Evolutionary conservation across 495 filamentous ascomycete species (phyloP), one percentile per base, ranked within the genome.

Genomic region (Aspergillus cristatus): DNA sequence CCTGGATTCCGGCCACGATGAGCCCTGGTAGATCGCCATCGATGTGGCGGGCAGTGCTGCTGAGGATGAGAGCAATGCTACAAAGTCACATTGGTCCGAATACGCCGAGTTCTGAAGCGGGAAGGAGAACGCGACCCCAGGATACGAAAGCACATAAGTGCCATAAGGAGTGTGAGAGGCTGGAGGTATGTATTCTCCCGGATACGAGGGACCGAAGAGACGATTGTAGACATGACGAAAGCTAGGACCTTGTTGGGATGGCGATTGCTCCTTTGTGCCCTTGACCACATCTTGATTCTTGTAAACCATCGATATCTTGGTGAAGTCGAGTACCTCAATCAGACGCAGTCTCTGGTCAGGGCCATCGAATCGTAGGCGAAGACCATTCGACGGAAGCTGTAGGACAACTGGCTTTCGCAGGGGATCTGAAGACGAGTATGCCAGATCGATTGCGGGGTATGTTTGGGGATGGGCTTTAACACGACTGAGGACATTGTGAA

Each of bases 201-300:
- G 80, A 53, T 88, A 94, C 0, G 90, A 89, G 11, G 87, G 87
- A 0, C 91, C 91, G 51, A 98, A 79, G 3, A 95, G 69, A 34
- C 82, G 79, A 36, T 91, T 84, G 58, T 96, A 96, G 38, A 98
- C 82, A 61, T 93, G 86, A 28, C 81, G 77, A 55, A 96, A 97
- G 22, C 74, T 78, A 4, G 91, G 91, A 3, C 89, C 86, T 4
- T 70, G 62, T 2, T 69, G 42, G 28, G 58, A 58, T 3, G 58
- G 36, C 12, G 57, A 36, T 30, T 48, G 54, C 14, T 75, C 70
- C 39, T 70, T 72, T 15, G 62, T 54, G 1, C 72, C 69, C 43
- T 86, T 86, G 34, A 85, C 62, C 28, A 98, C 74, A 39, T 95
- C 89, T 24, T 82, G 81, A 39, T 82, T 78, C 56, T 94, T 90